Evolutionary conservation across 768 basidiomycete species (phyloP).

Genomic region (Pholiota microspora): DNA sequence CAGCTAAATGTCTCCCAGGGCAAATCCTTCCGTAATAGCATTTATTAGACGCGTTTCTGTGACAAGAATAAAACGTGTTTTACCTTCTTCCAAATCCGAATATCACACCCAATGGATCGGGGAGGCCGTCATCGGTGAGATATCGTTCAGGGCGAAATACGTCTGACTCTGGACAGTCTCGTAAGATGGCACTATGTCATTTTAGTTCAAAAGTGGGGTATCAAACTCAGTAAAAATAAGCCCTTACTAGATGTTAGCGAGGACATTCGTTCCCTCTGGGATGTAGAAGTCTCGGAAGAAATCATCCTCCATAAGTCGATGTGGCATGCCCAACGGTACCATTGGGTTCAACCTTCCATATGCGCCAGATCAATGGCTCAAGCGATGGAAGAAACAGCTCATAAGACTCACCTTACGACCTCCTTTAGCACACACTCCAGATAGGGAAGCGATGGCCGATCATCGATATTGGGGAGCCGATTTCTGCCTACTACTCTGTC

Average conservation of each 20-base stretch:
- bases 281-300: constrained; percentile 45
- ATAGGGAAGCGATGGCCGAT: constrained; percentile 44
- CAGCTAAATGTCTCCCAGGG: constrained; percentile 54
- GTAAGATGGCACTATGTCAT: constrained; percentile 36
- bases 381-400: not conserved
- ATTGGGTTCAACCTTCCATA: constrained; percentile 43
- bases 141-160: constrained; percentile 52
- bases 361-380: not conserved
- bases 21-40: constrained; percentile 37
- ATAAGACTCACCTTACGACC: constrained; percentile 37
- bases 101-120: constrained; percentile 46
- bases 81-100: constrained; percentile 61
- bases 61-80: constrained; percentile 12
- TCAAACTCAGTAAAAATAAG: constrained; percentile 1
- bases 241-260: constrained; percentile 43
- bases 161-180: constrained; percentile 43
- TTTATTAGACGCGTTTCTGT: not conserved
- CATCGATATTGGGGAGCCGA: constrained; percentile 46
- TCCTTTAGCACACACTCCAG: constrained; percentile 47
- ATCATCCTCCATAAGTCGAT: constrained; percentile 51
- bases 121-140: constrained; percentile 32
- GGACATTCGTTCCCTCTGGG: constrained; percentile 41
- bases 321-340: constrained; percentile 50
- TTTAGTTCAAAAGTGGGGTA: not conserved
- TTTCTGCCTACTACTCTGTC: constrained; percentile 42